Conservation (phyloP, 163 green algal species). For the Coccomyxa subellipsoidea region DNA sequence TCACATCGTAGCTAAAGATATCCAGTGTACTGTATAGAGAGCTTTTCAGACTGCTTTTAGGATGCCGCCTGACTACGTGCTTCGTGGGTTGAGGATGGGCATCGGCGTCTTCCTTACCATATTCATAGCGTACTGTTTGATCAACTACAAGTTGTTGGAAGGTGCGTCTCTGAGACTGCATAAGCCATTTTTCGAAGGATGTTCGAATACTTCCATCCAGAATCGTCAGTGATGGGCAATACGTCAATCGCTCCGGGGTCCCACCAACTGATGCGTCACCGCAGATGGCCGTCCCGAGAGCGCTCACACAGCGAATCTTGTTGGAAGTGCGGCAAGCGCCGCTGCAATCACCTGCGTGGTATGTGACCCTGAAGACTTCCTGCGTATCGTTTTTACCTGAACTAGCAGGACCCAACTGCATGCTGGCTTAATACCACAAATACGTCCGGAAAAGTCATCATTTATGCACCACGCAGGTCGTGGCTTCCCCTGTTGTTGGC, state of each 20-base stretch:
- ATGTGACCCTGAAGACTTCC: too few relatives aligned
- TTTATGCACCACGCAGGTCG: too few relatives aligned
- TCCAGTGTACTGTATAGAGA: too few relatives aligned
- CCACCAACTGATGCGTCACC: background rate
- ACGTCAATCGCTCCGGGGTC: background rate
- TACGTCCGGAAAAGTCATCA: too few relatives aligned
- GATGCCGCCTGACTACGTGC: background rate
- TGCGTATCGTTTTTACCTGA: too few relatives aligned
- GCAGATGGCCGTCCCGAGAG: background rate
- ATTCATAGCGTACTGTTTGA: background rate
- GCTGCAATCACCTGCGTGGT: background rate
- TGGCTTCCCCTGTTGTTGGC: constrained; percentile 3
- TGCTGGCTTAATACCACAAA: too few relatives aligned
- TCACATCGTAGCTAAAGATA: too few relatives aligned
- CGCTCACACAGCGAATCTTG: background rate
- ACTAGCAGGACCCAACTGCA: too few relatives aligned
- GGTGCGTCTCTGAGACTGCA: background rate
- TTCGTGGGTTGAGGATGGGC: background rate
- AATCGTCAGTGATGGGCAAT: background rate
- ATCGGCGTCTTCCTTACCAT: background rate
- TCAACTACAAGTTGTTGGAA: background rate
- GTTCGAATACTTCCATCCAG: background rate
- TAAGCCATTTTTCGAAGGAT: background rate
- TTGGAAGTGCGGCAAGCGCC: background rate
- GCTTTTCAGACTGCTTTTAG: too few relatives aligned